Evolutionary conservation across 768 basidiomycete species (phyloP), one percentile per base, ranked within the genome.

Genomic region (Kwoniella shandongensis): DNA sequence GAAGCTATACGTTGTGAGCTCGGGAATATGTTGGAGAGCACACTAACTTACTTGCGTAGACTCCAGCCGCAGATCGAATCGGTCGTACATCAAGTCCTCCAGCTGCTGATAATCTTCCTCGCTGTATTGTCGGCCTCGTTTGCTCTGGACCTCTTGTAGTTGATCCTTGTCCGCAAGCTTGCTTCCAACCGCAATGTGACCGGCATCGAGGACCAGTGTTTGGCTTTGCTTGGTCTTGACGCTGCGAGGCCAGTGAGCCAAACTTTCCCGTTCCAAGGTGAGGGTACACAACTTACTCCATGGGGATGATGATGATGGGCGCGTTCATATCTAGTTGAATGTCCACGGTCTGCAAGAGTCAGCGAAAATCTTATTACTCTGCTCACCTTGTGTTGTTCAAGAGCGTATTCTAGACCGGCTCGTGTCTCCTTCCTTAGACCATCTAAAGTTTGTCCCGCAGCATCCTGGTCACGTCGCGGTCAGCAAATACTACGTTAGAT

Each of bases 311-410:
- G 72, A 99, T 96, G 65, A 99, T 85, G 4, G 96, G 96, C 0
- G 96, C 91, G 67, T 94, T 89, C 81, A 99, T 83, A 69, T 99
- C 93, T 79, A 99, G 84, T 63, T 90, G 88, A n/a, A 99, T 81
- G 73, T 98, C 93, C 41, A 98, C 81, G 1, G 96, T 98, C 80
- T 63, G 26, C 15, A 15, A 12, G 23, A 23, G 26, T 53, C 32
- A 32, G 32, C 32, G 13, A 32, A 6, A 13, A 6, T 32, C 32
- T 45, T 30, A 18, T 7, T 38, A 27, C 32, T n/a, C 11, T 15
- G 54, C 38, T 23, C 17, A 59, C 58, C 51, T 91, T 94, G 81
- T 96, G 93, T 15, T 84, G 86, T 75, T 92, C 86, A 45, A 99
- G 78, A 0, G 94, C 94, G 77, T 88, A 88, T 79, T 98, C 94